Conservation (phyloP, 2,329 filamentous ascomycete genomes). For the Pyricularia sp. region DNA sequence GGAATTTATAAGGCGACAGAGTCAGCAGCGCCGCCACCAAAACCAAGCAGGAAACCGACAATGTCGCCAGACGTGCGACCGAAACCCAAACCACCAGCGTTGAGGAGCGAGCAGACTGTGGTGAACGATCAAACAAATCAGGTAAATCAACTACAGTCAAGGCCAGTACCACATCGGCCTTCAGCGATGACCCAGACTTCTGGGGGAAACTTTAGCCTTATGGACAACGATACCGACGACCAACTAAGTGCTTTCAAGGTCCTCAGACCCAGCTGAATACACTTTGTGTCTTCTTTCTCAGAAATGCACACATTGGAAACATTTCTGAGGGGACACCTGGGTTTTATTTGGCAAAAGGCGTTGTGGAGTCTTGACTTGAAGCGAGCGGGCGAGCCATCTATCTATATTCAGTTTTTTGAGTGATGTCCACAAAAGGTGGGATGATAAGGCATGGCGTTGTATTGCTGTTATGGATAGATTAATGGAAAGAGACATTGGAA, state of each 20-base stretch:
- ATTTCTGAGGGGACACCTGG: neutral
- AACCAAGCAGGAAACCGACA: conserved; percentile 6
- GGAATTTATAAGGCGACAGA: neutral
- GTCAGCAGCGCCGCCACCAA: conserved; percentile 10
- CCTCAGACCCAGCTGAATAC: neutral
- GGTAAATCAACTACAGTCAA: neutral
- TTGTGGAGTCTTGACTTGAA: neutral
- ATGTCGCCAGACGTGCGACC: neutral
- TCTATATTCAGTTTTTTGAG: neutral
- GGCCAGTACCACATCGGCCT: neutral
- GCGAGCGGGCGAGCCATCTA: neutral
- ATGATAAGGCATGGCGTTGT: neutral
- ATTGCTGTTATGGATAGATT: neutral
- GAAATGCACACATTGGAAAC: neutral
- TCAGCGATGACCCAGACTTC: neutral
- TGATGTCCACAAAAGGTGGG: neutral
- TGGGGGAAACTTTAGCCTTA: neutral
- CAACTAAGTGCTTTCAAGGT: neutral
- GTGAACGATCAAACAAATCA: neutral
- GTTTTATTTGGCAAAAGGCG: neutral
- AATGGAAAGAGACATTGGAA: neutral
- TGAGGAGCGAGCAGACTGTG: neutral
- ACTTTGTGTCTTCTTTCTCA: neutral
- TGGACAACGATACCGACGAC: neutral
- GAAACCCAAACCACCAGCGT: neutral